Base-by-base conservation (phyloP, 2,329 filamentous ascomycete species). In the Xylaria sp. region DNA sequence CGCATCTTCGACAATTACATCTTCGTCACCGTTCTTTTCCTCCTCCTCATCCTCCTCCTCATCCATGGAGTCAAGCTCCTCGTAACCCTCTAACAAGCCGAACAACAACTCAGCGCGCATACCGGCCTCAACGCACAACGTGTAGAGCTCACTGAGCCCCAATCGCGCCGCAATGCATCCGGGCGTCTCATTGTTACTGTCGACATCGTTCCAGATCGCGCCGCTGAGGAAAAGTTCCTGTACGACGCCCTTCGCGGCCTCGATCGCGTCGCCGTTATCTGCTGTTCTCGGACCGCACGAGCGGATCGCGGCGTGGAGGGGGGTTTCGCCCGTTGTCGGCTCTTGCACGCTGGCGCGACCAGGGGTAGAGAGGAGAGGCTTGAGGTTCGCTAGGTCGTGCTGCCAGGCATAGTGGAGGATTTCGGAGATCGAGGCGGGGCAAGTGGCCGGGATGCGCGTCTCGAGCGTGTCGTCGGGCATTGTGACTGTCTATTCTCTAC, bases 181-280 rank as follows among this genome's bases (percentile, higher is more conserved):
- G 0, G 94, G 92, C 2, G 94, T 97, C 79, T 97, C 93, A 68
- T 91, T 83, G 67, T 90, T 88, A 66, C 80, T 76, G 73, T 97
- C 91, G 58, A 97, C 79, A 72, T 97, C 92, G 76, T 99, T 99
- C 94, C 94, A 99, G 67, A 97, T 97, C 9, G 91, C 94, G 37
- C 94, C 94, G 67, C 89, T 88, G 69, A 92, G 83, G 61, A 97
- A 85, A 6, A 97, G 80, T 70, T 94, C 83, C 66, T 84, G 83
- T 3, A 97, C 78, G 0, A 88, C 87, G 55, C 86, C 83, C 58
- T 82, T 81, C 2, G 86, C 89, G 46, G 83, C 82, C 52, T 86
- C 82, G 37, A 89, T 71, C 2, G 73, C 72, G 2, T 70, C 65
- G 11, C 65, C 61, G 8, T 69, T 66, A 3, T 66, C 65, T 3